Evolutionary conservation across 2,329 filamentous ascomycete species (phyloP), one percentile per base, ranked within the genome.

Genomic region (Fusarium aywerte): DNA sequence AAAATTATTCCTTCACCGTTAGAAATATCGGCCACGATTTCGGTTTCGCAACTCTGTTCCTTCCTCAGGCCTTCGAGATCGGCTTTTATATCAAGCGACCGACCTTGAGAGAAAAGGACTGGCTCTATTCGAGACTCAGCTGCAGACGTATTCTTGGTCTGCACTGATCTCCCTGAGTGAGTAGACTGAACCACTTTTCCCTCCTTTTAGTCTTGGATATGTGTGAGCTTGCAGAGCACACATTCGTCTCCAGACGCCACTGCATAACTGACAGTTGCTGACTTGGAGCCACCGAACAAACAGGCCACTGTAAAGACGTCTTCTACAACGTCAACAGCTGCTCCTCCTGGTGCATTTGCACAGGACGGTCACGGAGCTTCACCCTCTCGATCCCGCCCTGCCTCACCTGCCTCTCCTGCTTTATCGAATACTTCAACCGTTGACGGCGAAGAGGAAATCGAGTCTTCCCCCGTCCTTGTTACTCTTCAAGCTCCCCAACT

Each of bases 351-450:
- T 88, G 86, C 86, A 74, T 74, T 79, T 75, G 85, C 86, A 85
- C 86, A 84, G 85, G 86, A 87, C 82, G 83, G 83, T 78, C 74
- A 72, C 72, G 76, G 76, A 77, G 74, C 76, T 67, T 72, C 73
- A 72, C 76, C 75, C 73, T 74, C 75, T 75, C 75, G 75, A 62
- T 69, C 66, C 66, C 66, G 66, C 62, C 63, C 71, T 67, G 73
- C 73, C 53, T 77, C 80, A n/a, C 80, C 82, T 62, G 77, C 75
- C 56, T 89, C 87, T 52, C 87, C 88, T 59, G 83, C 87, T 51
- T 81, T 90, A 59, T 90, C 88, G 55, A 85, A 83, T 60, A 82
- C 85, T 43, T 90, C 88, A 38, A 90, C 88, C 38, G 85, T 86
- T 50, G 85, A 87, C 82, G 83, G 80, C 72, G 81, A 82, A 76